These are phyloP conservation scores for Porcisia deanei DNA, from an alignment of 208 protist genomes.

Conservation along the genomic window DNA sequence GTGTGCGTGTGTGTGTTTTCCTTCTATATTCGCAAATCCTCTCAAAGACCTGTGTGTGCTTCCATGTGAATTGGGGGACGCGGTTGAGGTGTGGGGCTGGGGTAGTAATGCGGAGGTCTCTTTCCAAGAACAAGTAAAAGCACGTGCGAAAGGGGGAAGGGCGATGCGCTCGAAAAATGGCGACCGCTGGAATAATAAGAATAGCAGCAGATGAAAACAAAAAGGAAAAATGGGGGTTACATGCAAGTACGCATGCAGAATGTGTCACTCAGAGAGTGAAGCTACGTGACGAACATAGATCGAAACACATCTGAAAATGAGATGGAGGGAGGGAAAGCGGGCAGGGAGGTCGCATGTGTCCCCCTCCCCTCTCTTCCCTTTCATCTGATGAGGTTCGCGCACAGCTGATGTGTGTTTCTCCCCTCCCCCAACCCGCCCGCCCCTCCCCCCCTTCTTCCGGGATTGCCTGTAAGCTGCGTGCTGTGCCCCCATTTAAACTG, in stretches of 20 bases:
- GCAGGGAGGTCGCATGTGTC: not conserved
- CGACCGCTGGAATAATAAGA: not conserved
- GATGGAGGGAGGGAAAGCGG: not conserved
- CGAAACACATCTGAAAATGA: not conserved
- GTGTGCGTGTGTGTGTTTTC: not conserved
- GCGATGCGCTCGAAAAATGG: too few relatives aligned
- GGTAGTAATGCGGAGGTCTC: not conserved
- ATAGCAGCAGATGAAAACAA: not conserved
- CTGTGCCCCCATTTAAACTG: too few relatives aligned
- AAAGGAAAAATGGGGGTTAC: not conserved
- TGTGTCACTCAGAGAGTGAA: not conserved
- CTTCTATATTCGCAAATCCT: not conserved
- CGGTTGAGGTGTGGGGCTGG: not conserved
- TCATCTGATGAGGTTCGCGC: too few relatives aligned
- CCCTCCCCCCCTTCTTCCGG: too few relatives aligned
- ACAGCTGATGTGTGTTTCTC: too few relatives aligned
- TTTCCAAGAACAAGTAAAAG: not conserved
- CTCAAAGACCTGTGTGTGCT: not conserved
- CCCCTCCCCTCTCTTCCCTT: not conserved
- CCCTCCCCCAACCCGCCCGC: too few relatives aligned
- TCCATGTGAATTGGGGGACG: not conserved
- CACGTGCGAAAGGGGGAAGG: not conserved
- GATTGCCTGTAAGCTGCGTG: too few relatives aligned
- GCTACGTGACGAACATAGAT: slow-evolving; percentile 3
- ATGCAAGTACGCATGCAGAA: not conserved